phyloP scores from a whole-genome alignment of 176 grass and related monocot genomes.

The Luzula sylvatica region DNA sequence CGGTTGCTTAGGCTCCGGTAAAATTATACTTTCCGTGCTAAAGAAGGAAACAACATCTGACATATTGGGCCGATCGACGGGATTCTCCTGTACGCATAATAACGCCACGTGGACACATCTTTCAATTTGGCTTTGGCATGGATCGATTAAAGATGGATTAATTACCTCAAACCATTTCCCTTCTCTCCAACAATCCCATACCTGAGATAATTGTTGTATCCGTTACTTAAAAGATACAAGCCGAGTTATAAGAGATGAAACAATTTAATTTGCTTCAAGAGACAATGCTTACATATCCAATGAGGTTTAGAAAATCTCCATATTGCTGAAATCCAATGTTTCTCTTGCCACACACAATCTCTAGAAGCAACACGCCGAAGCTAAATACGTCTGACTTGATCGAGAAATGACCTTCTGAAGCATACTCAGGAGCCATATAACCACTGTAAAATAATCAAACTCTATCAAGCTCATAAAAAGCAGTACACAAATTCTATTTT shows the following conservation, averaged over 20 bases:
- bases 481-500: too few relatives aligned
- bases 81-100: conserved; percentile 18
- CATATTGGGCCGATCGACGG: conserved; percentile 14
- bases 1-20: conserved; percentile 14
- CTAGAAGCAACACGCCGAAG: conserved; percentile 4
- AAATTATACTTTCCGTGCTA: not conserved
- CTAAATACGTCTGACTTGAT: conserved; percentile 16
- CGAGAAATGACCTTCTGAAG: conserved; percentile 7
- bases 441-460: not conserved
- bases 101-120: conserved; percentile 21
- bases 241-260: too few relatives aligned
- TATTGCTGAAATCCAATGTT: conserved; percentile 1
- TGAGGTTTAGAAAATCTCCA: not conserved
- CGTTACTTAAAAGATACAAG: too few relatives aligned
- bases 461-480: too few relatives aligned
- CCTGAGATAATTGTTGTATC: not conserved
- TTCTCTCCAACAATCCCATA: conserved; percentile 14
- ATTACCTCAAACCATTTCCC: conserved; percentile 1
- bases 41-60: conserved; percentile 12
- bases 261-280: not conserved
- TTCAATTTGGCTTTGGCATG: not conserved
- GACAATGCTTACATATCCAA: conserved; percentile 5
- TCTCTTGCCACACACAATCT: conserved; percentile 7
- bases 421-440: conserved; percentile 15
- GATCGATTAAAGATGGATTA: not conserved